Evolutionary conservation across 192 early-diverging fungal genomes (phyloP), one percentile per base, ranked within the genome.

Genomic region (Coemansia sp.): DNA sequence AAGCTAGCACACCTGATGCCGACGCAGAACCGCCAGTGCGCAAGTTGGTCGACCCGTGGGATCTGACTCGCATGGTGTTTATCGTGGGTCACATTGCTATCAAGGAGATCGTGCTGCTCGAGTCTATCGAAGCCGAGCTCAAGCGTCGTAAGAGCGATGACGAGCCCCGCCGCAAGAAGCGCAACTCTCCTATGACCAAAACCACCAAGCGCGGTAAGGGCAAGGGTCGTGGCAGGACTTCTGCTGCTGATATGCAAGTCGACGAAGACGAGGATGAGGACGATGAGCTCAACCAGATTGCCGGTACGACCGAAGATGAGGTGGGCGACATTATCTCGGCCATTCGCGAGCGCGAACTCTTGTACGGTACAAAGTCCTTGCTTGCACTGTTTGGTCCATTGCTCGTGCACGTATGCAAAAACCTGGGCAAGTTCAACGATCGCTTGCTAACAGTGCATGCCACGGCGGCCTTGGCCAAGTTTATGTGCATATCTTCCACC

Each of bases 401-500:
- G 68, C 78, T 98, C 22, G 85, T 88, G 33, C 87, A 91, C 52
- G 89, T 98, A 34, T 98, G 95, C 75, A 74, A 89, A 5, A 88
- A 92, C 66, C 92, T 96, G 74, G 88, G 89, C 24, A 81, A 88
- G 34, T 99, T 93, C 76, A 88, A 89, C 53, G 89, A 94, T 76
- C 91, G 85, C 50, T 85, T 89, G n/a, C 87, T 99, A n/a, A 95
- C 97, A 75, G 89, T 91, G 24, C 90, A 92, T 55, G 92, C 97
- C 1, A 90, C 91, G 7, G 85, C 97, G 6, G 91, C 98, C 3
- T 85, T 99, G 38, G 90, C 90, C 83, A 98, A 99, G 78, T 88
- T 99, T 65, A 98, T 98, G 97, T 99, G 98, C 77, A 89, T 99
- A 38, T 94, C 92, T 39, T 87, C 97, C 15, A 89, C 94, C 24